Conservation (phyloP, 108 stramenopile genomes). For the Bacterosira constricta region DNA sequence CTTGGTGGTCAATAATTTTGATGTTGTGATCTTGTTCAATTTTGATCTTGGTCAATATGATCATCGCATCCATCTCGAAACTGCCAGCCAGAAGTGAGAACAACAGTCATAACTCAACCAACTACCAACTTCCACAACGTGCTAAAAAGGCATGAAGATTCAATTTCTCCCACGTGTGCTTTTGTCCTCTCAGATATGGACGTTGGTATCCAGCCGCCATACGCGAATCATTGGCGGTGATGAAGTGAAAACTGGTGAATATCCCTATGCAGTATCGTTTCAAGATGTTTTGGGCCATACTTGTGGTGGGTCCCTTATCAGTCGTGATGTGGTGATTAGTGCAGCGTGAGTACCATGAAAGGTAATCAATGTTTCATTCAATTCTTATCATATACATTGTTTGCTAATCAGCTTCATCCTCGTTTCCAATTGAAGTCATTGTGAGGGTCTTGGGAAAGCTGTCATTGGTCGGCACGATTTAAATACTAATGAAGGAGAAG, state of each 20-base stretch:
- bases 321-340: neutral
- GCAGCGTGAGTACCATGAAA: slow-evolving; percentile 5
- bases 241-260: neutral
- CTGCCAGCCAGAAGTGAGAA: neutral
- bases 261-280: neutral
- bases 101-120: neutral
- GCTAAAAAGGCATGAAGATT: neutral
- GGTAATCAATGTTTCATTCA: too few species aligned
- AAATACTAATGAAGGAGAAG: too few species aligned
- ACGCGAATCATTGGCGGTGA: neutral
- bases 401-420: too few species aligned
- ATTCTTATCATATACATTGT: too few species aligned
- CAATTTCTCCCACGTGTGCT: neutral
- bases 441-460: too few species aligned
- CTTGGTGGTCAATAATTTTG: too few species aligned
- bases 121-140: neutral
- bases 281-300: neutral
- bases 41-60: too few species aligned
- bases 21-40: too few species aligned
- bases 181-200: neutral
- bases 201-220: neutral
- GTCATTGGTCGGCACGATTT: too few species aligned
- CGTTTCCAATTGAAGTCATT: too few species aligned
- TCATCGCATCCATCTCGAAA: too few species aligned
- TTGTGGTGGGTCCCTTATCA: neutral